These are phyloP conservation scores for Phytophthora colocasiae DNA, from an alignment of 352 stramenopile species.

Conservation along the genomic window DNA sequence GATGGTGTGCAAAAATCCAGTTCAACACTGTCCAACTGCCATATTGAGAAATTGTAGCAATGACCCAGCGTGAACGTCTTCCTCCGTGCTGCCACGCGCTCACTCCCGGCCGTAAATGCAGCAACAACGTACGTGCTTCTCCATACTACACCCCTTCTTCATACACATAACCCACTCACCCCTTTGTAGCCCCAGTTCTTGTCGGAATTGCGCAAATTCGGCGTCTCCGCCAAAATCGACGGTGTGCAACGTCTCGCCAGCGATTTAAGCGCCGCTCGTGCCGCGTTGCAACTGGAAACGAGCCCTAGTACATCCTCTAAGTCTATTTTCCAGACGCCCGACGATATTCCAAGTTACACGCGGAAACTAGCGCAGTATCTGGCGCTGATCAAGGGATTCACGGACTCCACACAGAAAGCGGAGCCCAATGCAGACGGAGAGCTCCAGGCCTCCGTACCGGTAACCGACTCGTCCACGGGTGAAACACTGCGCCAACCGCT, in stretches of 20 bases:
- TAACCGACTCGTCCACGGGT: constrained; percentile 10
- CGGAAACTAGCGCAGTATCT: constrained; percentile 50
- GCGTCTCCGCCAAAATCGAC: constrained; percentile 39
- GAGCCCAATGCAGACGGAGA: neutral
- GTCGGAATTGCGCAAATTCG: constrained; percentile 48
- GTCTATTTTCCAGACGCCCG: constrained; percentile 22
- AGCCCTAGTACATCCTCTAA: neutral
- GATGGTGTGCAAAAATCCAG: constrained; percentile 18
- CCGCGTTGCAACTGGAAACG: constrained; percentile 39
- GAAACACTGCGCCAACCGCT: constrained; percentile 47
- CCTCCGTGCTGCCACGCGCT: constrained; percentile 66
- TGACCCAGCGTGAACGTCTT: constrained; percentile 48
- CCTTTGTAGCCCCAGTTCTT: constrained; percentile 49
- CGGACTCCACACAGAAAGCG: constrained; percentile 12
- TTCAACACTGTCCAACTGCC: constrained; percentile 10
- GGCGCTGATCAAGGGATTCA: constrained; percentile 68
- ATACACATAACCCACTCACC: neutral
- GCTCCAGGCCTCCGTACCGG: constrained; percentile 12
- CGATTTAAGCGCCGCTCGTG: constrained; percentile 49
- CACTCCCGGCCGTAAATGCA: constrained; percentile 43
- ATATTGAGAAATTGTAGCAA: constrained; percentile 17
- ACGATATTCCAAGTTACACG: constrained; percentile 41
- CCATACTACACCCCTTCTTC: neutral
- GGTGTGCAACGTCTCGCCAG: constrained; percentile 45
- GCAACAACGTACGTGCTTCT: constrained; percentile 36